Percentiles rank a stretch among this genome's conserved stretches.
Conservation (phyloP, 441 rosid genomes). For the Biscutella laevigata region DNA sequence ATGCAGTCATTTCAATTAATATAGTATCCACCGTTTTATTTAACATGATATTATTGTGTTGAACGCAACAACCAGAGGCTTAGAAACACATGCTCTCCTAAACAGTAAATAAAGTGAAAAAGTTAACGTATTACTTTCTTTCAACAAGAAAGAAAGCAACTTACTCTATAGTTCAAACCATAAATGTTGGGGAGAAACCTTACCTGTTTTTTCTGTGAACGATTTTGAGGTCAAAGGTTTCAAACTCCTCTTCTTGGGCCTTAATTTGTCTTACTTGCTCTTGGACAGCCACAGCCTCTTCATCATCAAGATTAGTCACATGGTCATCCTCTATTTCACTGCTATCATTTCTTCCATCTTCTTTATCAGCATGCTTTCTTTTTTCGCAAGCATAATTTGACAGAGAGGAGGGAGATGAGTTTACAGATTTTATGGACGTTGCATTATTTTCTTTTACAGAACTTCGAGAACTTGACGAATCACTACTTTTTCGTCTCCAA, state of each 20-base stretch:
- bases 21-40: background rate
- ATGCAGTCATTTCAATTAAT: background rate
- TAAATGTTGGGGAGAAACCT: conserved; percentile 12
- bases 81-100: background rate
- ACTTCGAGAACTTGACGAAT: conserved; percentile 61
- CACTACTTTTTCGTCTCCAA: conserved; percentile 74
- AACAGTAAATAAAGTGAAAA: background rate
- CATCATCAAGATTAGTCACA: conserved; percentile 70
- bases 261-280: conserved; percentile 96
- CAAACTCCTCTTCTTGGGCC: conserved; percentile 95
- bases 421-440: conserved; percentile 45
- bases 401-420: conserved; percentile 63
- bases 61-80: background rate
- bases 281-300: conserved; percentile 93
- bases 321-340: no score
- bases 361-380: conserved; percentile 70
- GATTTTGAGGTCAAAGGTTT: conserved; percentile 87
- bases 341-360: no score
- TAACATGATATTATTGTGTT: background rate
- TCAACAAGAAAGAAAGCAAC: background rate
- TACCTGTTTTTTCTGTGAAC: conserved; percentile 98
- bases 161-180: no score
- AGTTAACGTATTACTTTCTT: background rate
- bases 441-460: conserved; percentile 60
- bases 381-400: conserved; percentile 60